Base-by-base conservation (phyloP, 768 basidiomycete species). In the Lactarius evosmus region DNA sequence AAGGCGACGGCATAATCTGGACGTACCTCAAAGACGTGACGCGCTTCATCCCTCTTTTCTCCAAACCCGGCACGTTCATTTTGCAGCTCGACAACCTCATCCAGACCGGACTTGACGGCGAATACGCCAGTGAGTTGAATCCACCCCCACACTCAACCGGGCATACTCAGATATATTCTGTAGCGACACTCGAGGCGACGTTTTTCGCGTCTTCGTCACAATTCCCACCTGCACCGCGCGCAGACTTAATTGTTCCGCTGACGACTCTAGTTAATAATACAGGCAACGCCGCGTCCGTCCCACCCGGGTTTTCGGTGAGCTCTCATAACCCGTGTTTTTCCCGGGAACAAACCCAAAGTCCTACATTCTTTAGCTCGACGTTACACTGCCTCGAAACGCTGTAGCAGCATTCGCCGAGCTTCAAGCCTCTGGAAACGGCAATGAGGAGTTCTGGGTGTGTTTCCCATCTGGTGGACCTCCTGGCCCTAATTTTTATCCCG, bases 391-490 rank as follows among this genome's bases (percentile, higher is more conserved):
- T 22, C 80, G 74, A 66, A 91, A 91, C 62, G 79, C 89, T 3
- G 82, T 89, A 1, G 76, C 85, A 52, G 78, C 87, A 1, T 88
- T 81, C 65, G 88, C 85, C 7, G 89, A 92, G 72, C 74, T 93
- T 4, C 84, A 84, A 66, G 89, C 90, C 17, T 90, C 78, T 2
- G 85, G 86, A 0, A 86, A 85, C 61, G 79, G 78, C 16, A 74
- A 80, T 1, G 87, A 87, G 71, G 91, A 93, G 74, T 91, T 91
- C 70, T 93, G 91, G 90, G 89, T 89, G 67, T 55, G 78, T 62
- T 11, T 16, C 16, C 27, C 16, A 8, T 33, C 38, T 34, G 62
- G 64, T 53, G 5, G 22, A 8, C n/a, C 27, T 44, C 32, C 16
- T 36, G 38, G 4, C 17, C n/a, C 22, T 36, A 5, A 33, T 30